Percentiles rank a stretch among this genome's conserved stretches.
phyloP scores from a whole-genome alignment of 2,329 filamentous ascomycete genomes.

The Nemania diffusa region DNA sequence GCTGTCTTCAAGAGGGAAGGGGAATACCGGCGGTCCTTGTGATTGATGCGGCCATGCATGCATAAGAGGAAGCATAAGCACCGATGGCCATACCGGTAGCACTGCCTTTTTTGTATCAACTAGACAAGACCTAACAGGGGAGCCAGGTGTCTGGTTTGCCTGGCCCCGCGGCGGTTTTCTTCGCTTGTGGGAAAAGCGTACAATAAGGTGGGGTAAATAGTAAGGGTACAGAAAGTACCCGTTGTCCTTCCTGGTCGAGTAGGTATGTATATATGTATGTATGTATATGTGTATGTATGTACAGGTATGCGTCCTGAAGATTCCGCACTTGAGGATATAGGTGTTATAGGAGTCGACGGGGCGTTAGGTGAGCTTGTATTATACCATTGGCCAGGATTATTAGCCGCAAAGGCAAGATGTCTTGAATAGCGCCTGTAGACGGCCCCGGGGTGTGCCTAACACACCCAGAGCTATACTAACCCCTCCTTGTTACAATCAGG shows the following conservation, averaged over 20 bases:
- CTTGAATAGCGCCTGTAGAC: slow-evolving; percentile 7
- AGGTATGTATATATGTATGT: no score
- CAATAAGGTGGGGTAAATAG: slow-evolving; percentile 31
- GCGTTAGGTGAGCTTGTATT: slow-evolving; percentile 17
- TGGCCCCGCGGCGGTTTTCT: slow-evolving; percentile 21
- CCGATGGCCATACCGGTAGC: slow-evolving; percentile 32
- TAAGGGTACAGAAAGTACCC: slow-evolving; percentile 10
- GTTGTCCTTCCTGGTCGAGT: not conserved
- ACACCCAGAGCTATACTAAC: not conserved
- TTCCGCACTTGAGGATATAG: slow-evolving; percentile 25
- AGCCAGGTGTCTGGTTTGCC: slow-evolving; percentile 26
- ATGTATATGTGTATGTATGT: no score
- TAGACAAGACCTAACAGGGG: slow-evolving; percentile 23
- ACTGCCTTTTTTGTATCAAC: slow-evolving; percentile 30
- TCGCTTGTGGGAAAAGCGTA: slow-evolving; percentile 13
- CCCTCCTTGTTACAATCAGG: slow-evolving; percentile 18
- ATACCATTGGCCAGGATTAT: slow-evolving; percentile 19
- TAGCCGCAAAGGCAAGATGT: slow-evolving; percentile 29
- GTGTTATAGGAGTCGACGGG: slow-evolving; percentile 10
- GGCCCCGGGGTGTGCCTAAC: slow-evolving; percentile 7
- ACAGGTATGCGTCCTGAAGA: not conserved
- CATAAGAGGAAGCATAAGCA: slow-evolving; percentile 39
- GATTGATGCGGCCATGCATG: slow-evolving; percentile 47
- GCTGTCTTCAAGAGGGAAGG: slow-evolving; percentile 29
- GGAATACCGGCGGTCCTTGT: slow-evolving; percentile 37